Evolutionary conservation across 2,329 filamentous ascomycete species (phyloP).

Genomic region (Aureobasidium subglaciale): DNA sequence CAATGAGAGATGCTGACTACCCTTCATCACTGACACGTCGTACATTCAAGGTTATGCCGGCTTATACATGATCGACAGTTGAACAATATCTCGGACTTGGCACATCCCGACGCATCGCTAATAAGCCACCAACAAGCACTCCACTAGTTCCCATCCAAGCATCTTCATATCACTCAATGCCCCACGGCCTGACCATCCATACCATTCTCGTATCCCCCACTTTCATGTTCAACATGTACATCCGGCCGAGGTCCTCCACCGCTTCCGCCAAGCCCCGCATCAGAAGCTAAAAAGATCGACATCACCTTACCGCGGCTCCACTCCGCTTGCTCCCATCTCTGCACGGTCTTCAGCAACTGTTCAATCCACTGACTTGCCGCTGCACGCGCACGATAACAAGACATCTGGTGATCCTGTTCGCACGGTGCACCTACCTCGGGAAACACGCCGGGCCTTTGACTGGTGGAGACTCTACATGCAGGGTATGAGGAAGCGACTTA

Average conservation of each 20-base stretch:
- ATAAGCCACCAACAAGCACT: neutral
- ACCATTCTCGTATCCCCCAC: neutral
- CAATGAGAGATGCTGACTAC: neutral
- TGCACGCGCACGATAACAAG: neutral
- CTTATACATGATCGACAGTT: neutral
- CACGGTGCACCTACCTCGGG: neutral
- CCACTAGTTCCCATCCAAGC: neutral
- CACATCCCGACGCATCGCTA: neutral
- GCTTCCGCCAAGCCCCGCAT: neutral
- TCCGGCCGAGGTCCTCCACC: neutral
- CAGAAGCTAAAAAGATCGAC: conserved; percentile 9
- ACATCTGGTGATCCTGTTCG: neutral
- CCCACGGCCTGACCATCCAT: neutral
- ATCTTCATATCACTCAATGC: neutral
- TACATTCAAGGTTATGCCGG: neutral
- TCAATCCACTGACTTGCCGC: neutral
- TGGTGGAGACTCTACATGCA: neutral
- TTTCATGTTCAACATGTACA: neutral
- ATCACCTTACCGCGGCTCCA: conserved; percentile 7
- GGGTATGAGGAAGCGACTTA: neutral
- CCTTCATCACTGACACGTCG: neutral
- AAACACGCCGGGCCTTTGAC: neutral
- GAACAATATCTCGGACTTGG: neutral
- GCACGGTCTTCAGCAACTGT: neutral
- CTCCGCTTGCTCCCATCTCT: neutral